Evolutionary conservation across 352 stramenopile genomes (phyloP).

Genomic region (Globisporangium sylvaticum): DNA sequence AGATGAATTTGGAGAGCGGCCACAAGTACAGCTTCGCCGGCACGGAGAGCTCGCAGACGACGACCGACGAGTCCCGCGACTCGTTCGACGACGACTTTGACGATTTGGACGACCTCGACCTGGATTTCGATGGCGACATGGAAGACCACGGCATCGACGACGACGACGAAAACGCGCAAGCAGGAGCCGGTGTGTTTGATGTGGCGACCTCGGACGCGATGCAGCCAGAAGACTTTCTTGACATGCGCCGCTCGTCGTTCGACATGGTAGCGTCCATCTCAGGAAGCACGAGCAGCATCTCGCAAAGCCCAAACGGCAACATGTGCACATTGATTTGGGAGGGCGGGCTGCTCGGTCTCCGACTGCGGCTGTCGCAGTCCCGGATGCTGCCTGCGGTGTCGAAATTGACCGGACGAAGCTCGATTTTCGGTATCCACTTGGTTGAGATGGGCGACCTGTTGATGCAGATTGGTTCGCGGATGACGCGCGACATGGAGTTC

Average conservation of each 20-base stretch:
- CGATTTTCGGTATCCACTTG: constrained; percentile 82
- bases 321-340: constrained; percentile 83
- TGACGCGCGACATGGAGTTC: constrained; percentile 81
- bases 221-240: constrained; percentile 47
- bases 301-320: constrained; percentile 52
- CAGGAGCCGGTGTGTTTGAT: constrained; percentile 2
- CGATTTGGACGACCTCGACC: constrained; percentile 40
- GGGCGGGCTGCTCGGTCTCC: constrained; percentile 66
- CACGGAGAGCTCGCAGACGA: constrained; percentile 21
- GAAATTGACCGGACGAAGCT: constrained; percentile 82
- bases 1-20: constrained; percentile 23
- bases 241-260: constrained; percentile 61
- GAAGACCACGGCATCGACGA: constrained; percentile 56
- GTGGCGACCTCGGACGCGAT: constrained; percentile 8
- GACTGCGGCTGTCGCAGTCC: constrained; percentile 78
- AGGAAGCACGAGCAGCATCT: constrained; percentile 56
- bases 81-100: constrained; percentile 61
- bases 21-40: constrained; percentile 36
- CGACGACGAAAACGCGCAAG: constrained; percentile 20
- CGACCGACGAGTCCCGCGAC: constrained; percentile 41
- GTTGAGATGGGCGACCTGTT: constrained; percentile 82
- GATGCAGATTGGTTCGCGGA: constrained; percentile 61
- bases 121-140: constrained; percentile 40
- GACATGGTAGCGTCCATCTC: constrained; percentile 71
- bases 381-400: constrained; percentile 76